Conservation (phyloP, 768 basidiomycete species). For the Podaxis sp. region DNA sequence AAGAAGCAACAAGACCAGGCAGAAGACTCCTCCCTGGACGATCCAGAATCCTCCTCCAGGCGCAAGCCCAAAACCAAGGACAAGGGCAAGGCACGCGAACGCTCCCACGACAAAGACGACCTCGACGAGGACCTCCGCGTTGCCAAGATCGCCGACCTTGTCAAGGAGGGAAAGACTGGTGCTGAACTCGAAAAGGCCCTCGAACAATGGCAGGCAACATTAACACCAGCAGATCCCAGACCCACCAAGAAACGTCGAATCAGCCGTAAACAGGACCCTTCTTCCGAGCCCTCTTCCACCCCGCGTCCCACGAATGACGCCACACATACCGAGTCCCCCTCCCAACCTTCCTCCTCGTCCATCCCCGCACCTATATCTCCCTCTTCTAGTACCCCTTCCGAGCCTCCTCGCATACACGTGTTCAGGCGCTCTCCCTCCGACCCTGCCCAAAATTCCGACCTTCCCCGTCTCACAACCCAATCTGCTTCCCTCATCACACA, state of each 20-base stretch:
- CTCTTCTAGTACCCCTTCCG: neutral
- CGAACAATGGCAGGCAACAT: conserved; percentile 54
- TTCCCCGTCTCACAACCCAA: conserved; percentile 3
- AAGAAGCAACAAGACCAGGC: conserved; percentile 21
- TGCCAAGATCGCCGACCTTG: conserved; percentile 65
- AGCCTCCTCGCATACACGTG: conserved; percentile 37
- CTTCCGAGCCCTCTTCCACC: conserved; percentile 11
- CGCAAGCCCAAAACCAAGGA: conserved; percentile 20
- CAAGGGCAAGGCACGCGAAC: conserved; percentile 22
- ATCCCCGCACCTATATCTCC: neutral
- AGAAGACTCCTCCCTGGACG: conserved; percentile 22
- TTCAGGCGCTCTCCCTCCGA: conserved; percentile 62
- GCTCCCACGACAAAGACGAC: conserved; percentile 13
- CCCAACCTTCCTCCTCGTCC: neutral
- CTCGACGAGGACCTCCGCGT: conserved; percentile 49
- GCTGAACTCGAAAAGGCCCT: conserved; percentile 60
- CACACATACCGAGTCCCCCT: conserved; percentile 2
- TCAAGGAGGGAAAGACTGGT: conserved; percentile 69
- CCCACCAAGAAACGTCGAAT: conserved; percentile 11
- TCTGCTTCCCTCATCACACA: conserved; percentile 8
- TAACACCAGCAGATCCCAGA: conserved; percentile 12
- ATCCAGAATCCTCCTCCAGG: conserved; percentile 18
- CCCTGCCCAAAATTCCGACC: conserved; percentile 14
- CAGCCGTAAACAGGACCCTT: neutral
- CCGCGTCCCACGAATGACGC: neutral